phyloP scores from a whole-genome alignment of 441 rosid species.

The Gossypium gossypioides region DNA sequence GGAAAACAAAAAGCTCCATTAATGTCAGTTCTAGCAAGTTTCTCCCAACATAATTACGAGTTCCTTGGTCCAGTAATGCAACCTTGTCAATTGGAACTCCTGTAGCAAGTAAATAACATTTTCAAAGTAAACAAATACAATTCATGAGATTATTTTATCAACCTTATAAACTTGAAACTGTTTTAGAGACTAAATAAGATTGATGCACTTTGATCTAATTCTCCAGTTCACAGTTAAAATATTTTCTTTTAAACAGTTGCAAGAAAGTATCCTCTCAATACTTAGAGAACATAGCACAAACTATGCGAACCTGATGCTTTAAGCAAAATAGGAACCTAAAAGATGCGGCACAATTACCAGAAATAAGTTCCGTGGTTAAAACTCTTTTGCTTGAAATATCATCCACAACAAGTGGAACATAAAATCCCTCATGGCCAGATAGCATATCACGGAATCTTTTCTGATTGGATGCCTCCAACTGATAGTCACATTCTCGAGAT shows the following conservation, averaged over 20 bases:
- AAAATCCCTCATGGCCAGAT: slow-evolving; percentile 42
- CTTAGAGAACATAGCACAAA: not conserved
- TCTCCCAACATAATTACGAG: slow-evolving; percentile 65
- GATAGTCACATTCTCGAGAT: slow-evolving; percentile 86
- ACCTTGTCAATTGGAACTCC: slow-evolving; percentile 89
- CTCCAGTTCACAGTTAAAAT: not conserved
- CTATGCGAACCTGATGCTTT: not conserved
- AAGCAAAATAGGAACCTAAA: slow-evolving; percentile 4
- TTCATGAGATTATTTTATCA: not conserved
- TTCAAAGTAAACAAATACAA: not conserved
- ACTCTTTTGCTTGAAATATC: slow-evolving; percentile 70
- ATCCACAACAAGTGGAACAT: slow-evolving; percentile 73
- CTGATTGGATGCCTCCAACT: slow-evolving; percentile 73
- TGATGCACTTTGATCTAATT: not conserved
- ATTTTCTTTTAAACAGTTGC: not conserved
- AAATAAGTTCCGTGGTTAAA: slow-evolving; percentile 66
- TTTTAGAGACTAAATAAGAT: not conserved
- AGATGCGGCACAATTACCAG: slow-evolving; percentile 35
- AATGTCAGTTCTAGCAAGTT: slow-evolving; percentile 81
- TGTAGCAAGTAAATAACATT: slow-evolving; percentile 22
- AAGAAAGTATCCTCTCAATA: not conserved
- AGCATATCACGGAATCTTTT: slow-evolving; percentile 58
- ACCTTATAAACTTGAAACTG: not conserved
- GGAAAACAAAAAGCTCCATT: slow-evolving; percentile 73
- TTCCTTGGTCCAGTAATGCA: slow-evolving; percentile 62